Conservation (phyloP, 2,329 filamentous ascomycete genomes). For the Massarina eburnea region DNA sequence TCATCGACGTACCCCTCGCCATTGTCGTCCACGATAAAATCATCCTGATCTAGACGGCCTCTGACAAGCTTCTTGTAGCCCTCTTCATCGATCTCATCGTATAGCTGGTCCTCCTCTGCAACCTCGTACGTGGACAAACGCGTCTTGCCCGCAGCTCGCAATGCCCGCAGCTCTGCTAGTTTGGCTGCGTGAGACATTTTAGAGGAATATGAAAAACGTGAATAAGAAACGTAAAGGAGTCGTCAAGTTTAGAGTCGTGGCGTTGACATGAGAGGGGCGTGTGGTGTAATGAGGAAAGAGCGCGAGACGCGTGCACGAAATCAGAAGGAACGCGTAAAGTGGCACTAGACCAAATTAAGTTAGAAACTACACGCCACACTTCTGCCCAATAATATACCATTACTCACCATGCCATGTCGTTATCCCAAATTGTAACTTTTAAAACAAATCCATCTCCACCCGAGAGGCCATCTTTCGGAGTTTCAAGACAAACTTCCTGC, state of each 20-base stretch:
- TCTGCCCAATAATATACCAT: too few relatives aligned
- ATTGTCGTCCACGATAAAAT: constrained; percentile 98
- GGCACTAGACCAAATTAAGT: too few relatives aligned
- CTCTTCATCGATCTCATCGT: constrained; percentile 96
- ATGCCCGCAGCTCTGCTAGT: constrained; percentile 76
- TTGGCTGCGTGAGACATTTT: constrained; percentile 41
- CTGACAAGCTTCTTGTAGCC: constrained; percentile 96
- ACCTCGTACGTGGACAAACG: constrained; percentile 85
- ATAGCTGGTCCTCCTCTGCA: constrained; percentile 79
- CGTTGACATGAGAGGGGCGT: constrained; percentile 15
- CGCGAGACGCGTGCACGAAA: constrained; percentile 23
- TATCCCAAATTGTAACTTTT: too few relatives aligned
- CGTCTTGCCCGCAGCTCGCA: constrained; percentile 89
- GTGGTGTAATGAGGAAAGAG: constrained; percentile 24
- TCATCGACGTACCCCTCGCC: constrained; percentile 96
- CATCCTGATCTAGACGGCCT: constrained; percentile 84
- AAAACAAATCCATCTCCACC: too few relatives aligned
- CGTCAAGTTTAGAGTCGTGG: constrained; percentile 9
- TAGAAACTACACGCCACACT: too few relatives aligned
- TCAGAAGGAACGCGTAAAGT: too few relatives aligned
- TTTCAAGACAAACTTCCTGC: too few relatives aligned
- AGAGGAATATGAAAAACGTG: constrained; percentile 15
- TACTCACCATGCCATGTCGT: too few relatives aligned
- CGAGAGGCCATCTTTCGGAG: too few relatives aligned
- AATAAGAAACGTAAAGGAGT: constrained; percentile 12